Conservation (phyloP, 2,329 filamentous ascomycete genomes). For the Colletotrichum orbiculare region DNA sequence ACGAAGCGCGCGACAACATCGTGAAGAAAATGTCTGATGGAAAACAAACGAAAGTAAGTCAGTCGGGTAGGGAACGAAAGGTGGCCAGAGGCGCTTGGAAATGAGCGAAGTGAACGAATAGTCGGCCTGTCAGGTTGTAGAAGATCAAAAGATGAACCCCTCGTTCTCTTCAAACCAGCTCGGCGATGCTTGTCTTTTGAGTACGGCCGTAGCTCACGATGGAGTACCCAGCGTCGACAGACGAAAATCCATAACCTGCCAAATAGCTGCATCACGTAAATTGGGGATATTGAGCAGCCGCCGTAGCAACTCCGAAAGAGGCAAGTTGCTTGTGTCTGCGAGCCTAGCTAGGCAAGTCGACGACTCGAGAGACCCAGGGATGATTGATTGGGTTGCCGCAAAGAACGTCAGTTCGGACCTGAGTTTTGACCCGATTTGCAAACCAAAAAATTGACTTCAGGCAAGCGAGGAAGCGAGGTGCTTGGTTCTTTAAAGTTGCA, state of each 20-base stretch:
- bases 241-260: too few species aligned
- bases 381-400: too few species aligned
- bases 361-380: not conserved
- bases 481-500: not conserved
- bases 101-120: not conserved
- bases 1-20: slow-evolving; percentile 14
- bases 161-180: not conserved
- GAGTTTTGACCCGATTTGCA: too few species aligned
- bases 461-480: too few species aligned
- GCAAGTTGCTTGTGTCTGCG: not conserved
- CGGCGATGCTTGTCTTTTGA: slow-evolving; percentile 12
- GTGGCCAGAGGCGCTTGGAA: not conserved
- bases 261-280: slow-evolving; percentile 16
- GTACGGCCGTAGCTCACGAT: not conserved
- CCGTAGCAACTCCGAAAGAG: slow-evolving; percentile 8
- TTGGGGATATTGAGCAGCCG: not conserved
- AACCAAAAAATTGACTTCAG: too few species aligned
- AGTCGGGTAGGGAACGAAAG: not conserved
- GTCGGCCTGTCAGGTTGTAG: not conserved
- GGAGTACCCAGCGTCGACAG: too few species aligned
- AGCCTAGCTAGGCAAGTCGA: not conserved
- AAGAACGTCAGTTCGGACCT: too few species aligned
- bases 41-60: not conserved
- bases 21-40: not conserved
- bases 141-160: too few species aligned